Conservation (phyloP, 2,329 filamentous ascomycete genomes). For the Paraphaeosphaeria minitans region DNA sequence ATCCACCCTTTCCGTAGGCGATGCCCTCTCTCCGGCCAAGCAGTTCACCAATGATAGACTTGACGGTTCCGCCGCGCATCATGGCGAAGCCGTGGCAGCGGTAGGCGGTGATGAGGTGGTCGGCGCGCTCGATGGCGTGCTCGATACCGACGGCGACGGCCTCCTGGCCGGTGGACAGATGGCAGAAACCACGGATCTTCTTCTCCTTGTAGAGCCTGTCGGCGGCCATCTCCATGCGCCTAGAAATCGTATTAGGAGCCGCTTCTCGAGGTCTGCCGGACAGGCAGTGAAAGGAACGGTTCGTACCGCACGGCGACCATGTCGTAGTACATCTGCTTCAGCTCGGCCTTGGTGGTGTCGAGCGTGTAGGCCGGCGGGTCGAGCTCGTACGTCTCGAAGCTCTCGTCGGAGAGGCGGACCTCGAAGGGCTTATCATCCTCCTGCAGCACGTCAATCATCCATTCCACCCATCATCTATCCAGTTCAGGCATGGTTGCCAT, state of each 20-base stretch:
- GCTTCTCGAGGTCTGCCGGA: not conserved
- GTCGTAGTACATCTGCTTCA: constrained; percentile 99
- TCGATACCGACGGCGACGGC: constrained; percentile 97
- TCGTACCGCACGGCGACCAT: constrained; percentile 92
- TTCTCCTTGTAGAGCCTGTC: constrained; percentile 99
- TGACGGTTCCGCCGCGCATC: constrained; percentile 91
- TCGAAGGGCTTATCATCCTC: constrained; percentile 93
- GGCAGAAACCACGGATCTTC: constrained; percentile 99
- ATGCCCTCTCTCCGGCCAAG: constrained; percentile 95
- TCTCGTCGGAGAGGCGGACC: constrained; percentile 93
- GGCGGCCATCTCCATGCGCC: constrained; percentile 99
- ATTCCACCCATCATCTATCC: not conserved
- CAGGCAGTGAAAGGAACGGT: not conserved
- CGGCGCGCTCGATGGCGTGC: constrained; percentile 86
- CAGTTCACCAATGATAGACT: constrained; percentile 94
- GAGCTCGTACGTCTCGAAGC: constrained; percentile 99
- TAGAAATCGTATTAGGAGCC: constrained; percentile 47
- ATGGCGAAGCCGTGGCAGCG: constrained; percentile 98
- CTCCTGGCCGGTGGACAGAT: constrained; percentile 96
- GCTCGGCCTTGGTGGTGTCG: constrained; percentile 92
- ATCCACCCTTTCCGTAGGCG: constrained; percentile 97
- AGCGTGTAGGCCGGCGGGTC: constrained; percentile 94
- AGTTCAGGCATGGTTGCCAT: constrained; percentile 8
- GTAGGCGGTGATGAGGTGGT: constrained; percentile 97
- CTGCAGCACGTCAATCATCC: constrained; percentile 54